Conservation (phyloP, 2,329 filamentous ascomycete genomes). For the Talaromyces sp. region DNA sequence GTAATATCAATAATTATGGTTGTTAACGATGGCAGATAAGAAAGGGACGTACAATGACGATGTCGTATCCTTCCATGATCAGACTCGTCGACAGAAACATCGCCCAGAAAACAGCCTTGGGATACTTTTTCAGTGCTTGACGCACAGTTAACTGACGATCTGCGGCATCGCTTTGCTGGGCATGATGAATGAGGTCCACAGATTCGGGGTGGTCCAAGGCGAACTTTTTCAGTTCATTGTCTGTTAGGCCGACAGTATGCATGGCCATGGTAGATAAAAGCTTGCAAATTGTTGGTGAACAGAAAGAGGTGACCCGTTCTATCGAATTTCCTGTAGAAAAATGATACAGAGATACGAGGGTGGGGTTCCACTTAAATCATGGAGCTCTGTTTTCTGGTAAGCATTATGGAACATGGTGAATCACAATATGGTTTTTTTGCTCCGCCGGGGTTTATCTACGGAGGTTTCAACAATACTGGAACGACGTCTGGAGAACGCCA, state of each 20-base stretch:
- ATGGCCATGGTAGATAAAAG: not conserved
- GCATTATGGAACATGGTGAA: not conserved
- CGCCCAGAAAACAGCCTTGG: slow-evolving; percentile 11
- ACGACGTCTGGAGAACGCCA: not conserved
- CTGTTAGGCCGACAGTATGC: slow-evolving; percentile 3
- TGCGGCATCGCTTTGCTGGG: slow-evolving; percentile 11
- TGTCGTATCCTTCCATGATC: slow-evolving; percentile 11
- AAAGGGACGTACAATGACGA: slow-evolving; percentile 4
- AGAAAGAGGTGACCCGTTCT: not conserved
- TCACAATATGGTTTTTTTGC: not conserved
- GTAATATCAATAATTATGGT: not conserved
- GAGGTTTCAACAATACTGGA: not conserved
- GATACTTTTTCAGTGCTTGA: slow-evolving; percentile 9
- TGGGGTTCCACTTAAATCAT: not conserved
- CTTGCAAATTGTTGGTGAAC: not conserved
- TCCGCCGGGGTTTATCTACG: not conserved
- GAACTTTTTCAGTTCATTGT: slow-evolving; percentile 9
- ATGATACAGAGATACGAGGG: not conserved
- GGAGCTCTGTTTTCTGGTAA: not conserved
- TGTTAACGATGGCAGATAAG: not conserved
- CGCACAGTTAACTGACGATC: slow-evolving; percentile 9
- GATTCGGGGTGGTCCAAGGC: slow-evolving; percentile 7
- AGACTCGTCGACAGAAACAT: slow-evolving; percentile 11
- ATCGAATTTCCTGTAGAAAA: not conserved
- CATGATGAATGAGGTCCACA: slow-evolving; percentile 7